A percentile compares a stretch with the other conserved stretches of the same genome.
These are phyloP conservation scores for Colletotrichum sp. DNA, from an alignment of 2,329 filamentous ascomycete species.

Conservation along the genomic window DNA sequence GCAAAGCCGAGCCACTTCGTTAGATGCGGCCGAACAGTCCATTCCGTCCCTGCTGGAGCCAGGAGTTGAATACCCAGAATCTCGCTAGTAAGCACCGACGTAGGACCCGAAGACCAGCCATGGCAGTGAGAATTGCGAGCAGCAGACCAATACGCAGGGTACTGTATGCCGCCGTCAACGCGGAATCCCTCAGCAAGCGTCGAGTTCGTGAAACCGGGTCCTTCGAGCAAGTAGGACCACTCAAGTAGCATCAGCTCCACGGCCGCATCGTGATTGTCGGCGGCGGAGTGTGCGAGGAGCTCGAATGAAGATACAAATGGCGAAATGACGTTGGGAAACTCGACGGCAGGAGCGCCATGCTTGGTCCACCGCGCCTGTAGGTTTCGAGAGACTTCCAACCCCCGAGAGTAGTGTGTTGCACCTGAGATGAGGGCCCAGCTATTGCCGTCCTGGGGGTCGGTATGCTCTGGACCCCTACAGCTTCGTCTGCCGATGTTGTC, in stretches of 20 bases:
- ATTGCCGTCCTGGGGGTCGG: slow-evolving; percentile 57
- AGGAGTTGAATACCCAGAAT: slow-evolving; percentile 34
- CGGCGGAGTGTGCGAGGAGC: slow-evolving; percentile 39
- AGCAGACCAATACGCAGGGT: slow-evolving; percentile 33
- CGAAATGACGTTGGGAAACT: slow-evolving; percentile 39
- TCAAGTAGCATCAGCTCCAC: slow-evolving; percentile 45
- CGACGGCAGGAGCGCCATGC: slow-evolving; percentile 50
- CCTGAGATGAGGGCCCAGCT: slow-evolving; percentile 46
- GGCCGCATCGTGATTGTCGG: slow-evolving; percentile 38
- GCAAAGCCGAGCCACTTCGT: slow-evolving; percentile 37
- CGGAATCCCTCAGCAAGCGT: slow-evolving; percentile 47
- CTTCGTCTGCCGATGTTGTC: slow-evolving; percentile 44
- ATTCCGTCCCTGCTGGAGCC: slow-evolving; percentile 28
- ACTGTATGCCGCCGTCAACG: slow-evolving; percentile 38
- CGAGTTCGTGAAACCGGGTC: slow-evolving; percentile 43
- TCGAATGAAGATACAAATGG: slow-evolving; percentile 40
- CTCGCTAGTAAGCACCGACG: slow-evolving; percentile 30
- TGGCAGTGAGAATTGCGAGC: slow-evolving; percentile 39
- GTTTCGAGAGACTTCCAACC: slow-evolving; percentile 34
- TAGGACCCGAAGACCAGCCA: slow-evolving; percentile 40
- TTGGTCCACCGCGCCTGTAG: slow-evolving; percentile 45
- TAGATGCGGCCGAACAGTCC: slow-evolving; percentile 30
- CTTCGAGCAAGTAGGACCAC: slow-evolving; percentile 44
- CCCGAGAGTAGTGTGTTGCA: slow-evolving; percentile 23
- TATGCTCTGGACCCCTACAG: slow-evolving; percentile 37